A percentile compares a stretch with the other conserved stretches of the same genome.
phyloP scores from a whole-genome alignment of 371 early-diverging fungal genomes.

The Syncephalastrum contaminatum region DNA sequence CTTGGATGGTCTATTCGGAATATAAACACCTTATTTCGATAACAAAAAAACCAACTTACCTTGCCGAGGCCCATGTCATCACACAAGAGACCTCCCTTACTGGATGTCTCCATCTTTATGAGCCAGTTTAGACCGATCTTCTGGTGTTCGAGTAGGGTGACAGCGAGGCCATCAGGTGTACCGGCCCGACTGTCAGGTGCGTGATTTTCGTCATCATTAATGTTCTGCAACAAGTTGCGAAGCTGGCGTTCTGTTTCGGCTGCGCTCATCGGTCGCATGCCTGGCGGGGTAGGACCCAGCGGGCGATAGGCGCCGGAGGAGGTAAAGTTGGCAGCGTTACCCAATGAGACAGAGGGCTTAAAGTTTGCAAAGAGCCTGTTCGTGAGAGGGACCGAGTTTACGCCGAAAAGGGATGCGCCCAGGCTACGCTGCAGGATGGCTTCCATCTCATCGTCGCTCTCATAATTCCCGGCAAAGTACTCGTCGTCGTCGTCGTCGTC shows the following conservation, averaged over 20 bases:
- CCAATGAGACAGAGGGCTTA: neutral
- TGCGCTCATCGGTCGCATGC: neutral
- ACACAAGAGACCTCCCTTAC: conserved; percentile 72
- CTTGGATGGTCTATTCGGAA: conserved; percentile 66
- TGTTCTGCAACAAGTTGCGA: conserved; percentile 39
- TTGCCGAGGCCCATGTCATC: conserved; percentile 69
- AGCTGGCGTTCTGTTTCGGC: conserved; percentile 39
- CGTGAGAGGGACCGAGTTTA: no score
- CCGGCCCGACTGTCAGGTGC: conserved; percentile 47
- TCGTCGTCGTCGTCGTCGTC: conserved; percentile 6
- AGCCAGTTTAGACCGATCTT: conserved; percentile 67
- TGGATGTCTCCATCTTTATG: conserved; percentile 51
- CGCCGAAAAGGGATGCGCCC: no score
- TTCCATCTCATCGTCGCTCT: conserved; percentile 2
- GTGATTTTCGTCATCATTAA: conserved; percentile 37
- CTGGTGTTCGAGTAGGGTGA: conserved; percentile 61
- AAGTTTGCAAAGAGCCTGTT: neutral
- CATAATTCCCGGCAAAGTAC: no score
- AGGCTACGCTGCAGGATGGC: neutral
- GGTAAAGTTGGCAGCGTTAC: no score
- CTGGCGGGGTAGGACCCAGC: no score
- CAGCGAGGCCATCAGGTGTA: conserved; percentile 49
- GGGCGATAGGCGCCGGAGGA: no score
- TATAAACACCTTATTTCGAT: neutral
- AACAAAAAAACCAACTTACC: conserved; percentile 16